These are phyloP conservation scores for Leccinum barrowsii DNA, from an alignment of 768 basidiomycete species.

Conservation along the genomic window DNA sequence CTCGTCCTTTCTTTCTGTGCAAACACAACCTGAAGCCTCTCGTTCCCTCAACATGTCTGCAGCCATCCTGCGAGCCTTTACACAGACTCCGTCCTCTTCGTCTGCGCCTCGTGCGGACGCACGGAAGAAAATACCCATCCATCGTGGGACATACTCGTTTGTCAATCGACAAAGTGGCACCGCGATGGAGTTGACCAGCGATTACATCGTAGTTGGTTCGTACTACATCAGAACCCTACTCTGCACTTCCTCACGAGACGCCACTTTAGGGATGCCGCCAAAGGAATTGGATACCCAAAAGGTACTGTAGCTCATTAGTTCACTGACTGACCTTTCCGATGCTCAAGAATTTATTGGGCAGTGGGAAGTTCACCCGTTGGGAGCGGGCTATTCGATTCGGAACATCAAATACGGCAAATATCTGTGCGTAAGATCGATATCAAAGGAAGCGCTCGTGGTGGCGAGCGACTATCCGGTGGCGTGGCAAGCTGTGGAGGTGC, in stretches of 20 bases:
- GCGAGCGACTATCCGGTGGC: constrained; percentile 28
- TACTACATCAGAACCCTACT: background rate
- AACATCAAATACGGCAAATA: constrained; percentile 32
- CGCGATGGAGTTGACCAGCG: constrained; percentile 27
- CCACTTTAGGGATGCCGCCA: constrained; percentile 27
- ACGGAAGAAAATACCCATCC: constrained; percentile 23
- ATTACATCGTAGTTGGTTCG: constrained; percentile 25
- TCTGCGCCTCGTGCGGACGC: constrained; percentile 9
- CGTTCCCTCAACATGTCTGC: constrained; percentile 16
- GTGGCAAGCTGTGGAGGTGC: constrained; percentile 27
- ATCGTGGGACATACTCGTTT: constrained; percentile 31
- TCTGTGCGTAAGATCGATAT: constrained; percentile 22
- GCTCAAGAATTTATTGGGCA: background rate
- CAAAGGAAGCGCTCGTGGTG: constrained; percentile 22
- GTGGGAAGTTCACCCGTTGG: constrained; percentile 30
- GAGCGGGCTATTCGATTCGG: constrained; percentile 30
- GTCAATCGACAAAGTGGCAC: constrained; percentile 32
- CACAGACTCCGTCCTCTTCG: constrained; percentile 10
- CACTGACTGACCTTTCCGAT: background rate
- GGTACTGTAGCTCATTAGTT: constrained; percentile 3
- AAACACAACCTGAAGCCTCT: background rate
- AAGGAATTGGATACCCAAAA: constrained; percentile 28
- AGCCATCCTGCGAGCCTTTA: constrained; percentile 22
- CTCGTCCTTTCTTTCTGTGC: background rate
- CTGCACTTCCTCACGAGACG: background rate